Evolutionary conservation across 176 grass and related monocot species (phyloP).

Genomic region (Bonia amplexicaulis): DNA sequence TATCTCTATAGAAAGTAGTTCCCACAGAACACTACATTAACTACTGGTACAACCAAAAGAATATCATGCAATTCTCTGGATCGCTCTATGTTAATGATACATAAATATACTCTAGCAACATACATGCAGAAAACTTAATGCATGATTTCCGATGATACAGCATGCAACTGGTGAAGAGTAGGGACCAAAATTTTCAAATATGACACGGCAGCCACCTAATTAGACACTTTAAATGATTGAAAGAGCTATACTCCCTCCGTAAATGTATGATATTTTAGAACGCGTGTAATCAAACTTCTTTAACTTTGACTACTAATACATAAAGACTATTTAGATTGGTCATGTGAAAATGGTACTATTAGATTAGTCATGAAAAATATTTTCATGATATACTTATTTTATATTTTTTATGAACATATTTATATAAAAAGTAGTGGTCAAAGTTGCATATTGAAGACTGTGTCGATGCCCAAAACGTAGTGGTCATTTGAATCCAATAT

Average conservation of each 20-base stretch:
- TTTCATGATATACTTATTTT: too few relatives aligned
- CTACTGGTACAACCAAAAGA: background rate
- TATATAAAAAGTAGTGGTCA: too few relatives aligned
- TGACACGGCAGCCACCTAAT: background rate
- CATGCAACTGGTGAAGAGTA: background rate
- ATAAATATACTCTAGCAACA: background rate
- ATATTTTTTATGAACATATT: too few relatives aligned
- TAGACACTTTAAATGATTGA: background rate
- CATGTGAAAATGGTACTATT: too few relatives aligned
- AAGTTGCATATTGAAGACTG: too few relatives aligned
- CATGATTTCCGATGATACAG: background rate
- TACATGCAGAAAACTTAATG: background rate
- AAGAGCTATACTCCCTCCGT: background rate
- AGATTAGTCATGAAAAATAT: too few relatives aligned
- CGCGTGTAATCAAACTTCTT: too few relatives aligned
- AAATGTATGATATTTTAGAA: too few relatives aligned
- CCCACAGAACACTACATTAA: slow-evolving; percentile 6
- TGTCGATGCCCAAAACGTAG: too few relatives aligned
- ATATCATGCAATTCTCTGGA: background rate
- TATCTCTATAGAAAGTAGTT: background rate
- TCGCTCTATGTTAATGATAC: background rate
- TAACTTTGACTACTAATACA: too few relatives aligned
- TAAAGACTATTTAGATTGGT: too few relatives aligned
- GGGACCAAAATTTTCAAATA: background rate
- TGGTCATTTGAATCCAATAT: background rate